Base-by-base conservation (phyloP, 2,329 filamentous ascomycete species). In the Epichloe bromicola region DNA sequence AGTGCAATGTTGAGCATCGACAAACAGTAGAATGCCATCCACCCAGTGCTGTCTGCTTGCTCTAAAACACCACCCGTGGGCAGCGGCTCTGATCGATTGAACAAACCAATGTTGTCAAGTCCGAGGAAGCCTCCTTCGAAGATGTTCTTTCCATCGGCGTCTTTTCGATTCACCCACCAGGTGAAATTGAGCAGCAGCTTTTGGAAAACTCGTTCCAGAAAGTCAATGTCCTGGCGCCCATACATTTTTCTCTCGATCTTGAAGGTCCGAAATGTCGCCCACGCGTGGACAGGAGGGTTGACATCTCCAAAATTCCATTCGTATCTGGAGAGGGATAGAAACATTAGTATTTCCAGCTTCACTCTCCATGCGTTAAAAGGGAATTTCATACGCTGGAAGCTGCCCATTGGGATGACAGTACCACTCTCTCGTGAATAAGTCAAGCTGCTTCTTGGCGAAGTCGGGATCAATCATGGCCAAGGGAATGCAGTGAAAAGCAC, bases 291-390 rank as follows among this genome's bases (percentile, higher is more conserved):
- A 0, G 91, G 91, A 26, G 91, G 91, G 60, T 97, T 97, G 56
- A 96, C 91, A 61, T 97, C 93, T 50, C 90, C 85, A 70, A 96
- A 97, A 65, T 97, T 96, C 91, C 91, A 97, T 66, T 97, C 91
- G 61, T 85, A 84, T 33, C 75, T 79, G 40, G 17, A 7, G 15
- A 10, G 15, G 3, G 20, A 46, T 15, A n/a, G 10, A 46, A n/a
- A 5, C 12, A 43, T 63, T 20, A 62, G 57, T 19, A 17, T 33
- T n/a, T n/a, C 19, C 5, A 20, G 14, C 15, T 5, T 10, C 17
- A 11, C 2, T 34, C 34, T 7, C 26, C 40, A 37, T 3, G 36
- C n/a, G 34, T 20, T 4, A 11, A 7, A 36, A 1, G 4, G 10
- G 5, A 12, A 17, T 15, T 71, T 14, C 74, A 65, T 83, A 93